Evolutionary conservation across 2,329 filamentous ascomycete species (phyloP).

Genomic region (Arthrobotrys megalospora): DNA sequence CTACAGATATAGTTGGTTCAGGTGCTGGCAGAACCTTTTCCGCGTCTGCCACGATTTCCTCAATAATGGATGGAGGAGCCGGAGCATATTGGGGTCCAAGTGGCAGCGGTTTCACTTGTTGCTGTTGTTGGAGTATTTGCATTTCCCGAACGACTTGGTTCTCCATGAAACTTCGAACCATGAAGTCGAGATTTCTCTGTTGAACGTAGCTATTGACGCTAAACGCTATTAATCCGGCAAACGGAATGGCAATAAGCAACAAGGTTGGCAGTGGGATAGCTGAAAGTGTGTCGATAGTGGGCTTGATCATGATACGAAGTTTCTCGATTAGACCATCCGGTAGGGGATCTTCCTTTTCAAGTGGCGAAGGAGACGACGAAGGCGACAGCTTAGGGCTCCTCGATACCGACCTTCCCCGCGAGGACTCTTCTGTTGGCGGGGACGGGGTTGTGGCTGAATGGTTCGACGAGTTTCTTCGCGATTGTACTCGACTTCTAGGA

Average conservation of each 20-base stretch:
- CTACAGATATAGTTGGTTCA: conserved; percentile 6
- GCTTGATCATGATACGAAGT: conserved; percentile 47
- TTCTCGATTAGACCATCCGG: conserved; percentile 31
- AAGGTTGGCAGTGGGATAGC: conserved; percentile 53
- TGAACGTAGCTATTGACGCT: conserved; percentile 57
- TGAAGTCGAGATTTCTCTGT: conserved; percentile 51
- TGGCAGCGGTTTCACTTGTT: conserved; percentile 25
- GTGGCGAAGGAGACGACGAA: conserved; percentile 38
- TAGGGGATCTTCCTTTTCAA: conserved; percentile 35
- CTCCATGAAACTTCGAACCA: conserved; percentile 56
- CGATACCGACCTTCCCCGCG: conserved; percentile 35
- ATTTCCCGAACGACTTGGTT: conserved; percentile 41
- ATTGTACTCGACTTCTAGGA: conserved; percentile 15
- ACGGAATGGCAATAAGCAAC: conserved; percentile 50
- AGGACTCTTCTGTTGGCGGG: conserved; percentile 7
- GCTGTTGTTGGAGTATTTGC: conserved; percentile 51
- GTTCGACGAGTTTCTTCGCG: conserved; percentile 20
- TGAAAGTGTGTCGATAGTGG: conserved; percentile 47
- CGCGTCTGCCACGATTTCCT: conserved; percentile 14
- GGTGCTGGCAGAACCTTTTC: conserved; percentile 23
- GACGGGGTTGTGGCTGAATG: conserved; percentile 3
- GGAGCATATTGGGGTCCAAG: conserved; percentile 21
- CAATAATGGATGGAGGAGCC: conserved; percentile 26
- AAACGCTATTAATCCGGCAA: conserved; percentile 51
- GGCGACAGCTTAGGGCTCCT: conserved; percentile 22